Percentiles rank a stretch among this genome's conserved stretches.
Conservation (phyloP, 1,284 basidiomycete genomes). For the Tranzscheliella williamsii region DNA sequence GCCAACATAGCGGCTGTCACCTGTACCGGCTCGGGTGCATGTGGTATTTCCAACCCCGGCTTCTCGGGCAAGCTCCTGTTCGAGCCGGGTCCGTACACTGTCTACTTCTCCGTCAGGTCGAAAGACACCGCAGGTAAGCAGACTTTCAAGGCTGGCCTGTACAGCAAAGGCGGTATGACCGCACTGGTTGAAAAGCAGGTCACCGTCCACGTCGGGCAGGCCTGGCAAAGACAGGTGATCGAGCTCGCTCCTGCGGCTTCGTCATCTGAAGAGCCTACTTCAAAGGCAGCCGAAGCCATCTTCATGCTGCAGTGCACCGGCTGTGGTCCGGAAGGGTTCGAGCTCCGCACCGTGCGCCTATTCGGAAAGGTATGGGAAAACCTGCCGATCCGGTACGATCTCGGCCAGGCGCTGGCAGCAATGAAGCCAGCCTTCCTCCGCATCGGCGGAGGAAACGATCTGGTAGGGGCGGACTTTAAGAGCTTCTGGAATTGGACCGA, state of each 20-base stretch:
- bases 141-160: neutral
- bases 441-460: slow-evolving; percentile 69
- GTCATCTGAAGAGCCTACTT: neutral
- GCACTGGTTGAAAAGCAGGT: neutral
- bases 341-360: slow-evolving; percentile 15
- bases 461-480: slow-evolving; percentile 64
- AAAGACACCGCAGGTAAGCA: neutral
- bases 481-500: slow-evolving; percentile 72
- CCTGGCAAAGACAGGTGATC: neutral
- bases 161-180: neutral
- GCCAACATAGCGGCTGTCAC: neutral
- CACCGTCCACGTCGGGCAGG: neutral
- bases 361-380: slow-evolving; percentile 14
- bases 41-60: neutral
- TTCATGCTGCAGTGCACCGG: slow-evolving; percentile 1
- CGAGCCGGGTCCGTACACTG: neutral
- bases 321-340: neutral
- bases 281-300: neutral
- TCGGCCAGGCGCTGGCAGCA: slow-evolving; percentile 69
- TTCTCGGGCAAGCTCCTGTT: neutral
- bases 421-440: slow-evolving; percentile 71
- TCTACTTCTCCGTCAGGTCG: neutral
- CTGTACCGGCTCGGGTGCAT: neutral
- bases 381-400: slow-evolving; percentile 61
- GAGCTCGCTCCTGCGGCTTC: neutral